These are phyloP conservation scores for Fusarium caatingaense DNA, from an alignment of 2,329 filamentous ascomycete species.

Conservation along the genomic window DNA sequence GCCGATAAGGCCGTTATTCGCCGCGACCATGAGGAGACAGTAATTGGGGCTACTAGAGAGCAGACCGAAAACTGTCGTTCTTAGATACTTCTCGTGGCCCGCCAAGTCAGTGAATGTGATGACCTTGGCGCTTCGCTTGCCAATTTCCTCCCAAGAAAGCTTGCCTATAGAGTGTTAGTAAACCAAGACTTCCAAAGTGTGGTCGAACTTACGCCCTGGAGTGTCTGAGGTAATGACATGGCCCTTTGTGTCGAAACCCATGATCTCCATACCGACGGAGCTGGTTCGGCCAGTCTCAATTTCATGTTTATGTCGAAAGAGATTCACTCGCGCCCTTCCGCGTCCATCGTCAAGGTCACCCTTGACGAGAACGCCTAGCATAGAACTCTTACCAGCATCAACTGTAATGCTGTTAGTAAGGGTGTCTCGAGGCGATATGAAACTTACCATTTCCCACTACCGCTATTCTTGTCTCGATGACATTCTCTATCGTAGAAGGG, in stretches of 20 bases:
- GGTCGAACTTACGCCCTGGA: conserved; percentile 75
- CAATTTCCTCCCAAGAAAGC: conserved; percentile 97
- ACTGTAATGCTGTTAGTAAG: conserved; percentile 62
- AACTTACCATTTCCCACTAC: conserved; percentile 88
- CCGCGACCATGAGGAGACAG: conserved; percentile 97
- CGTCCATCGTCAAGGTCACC: conserved; percentile 94
- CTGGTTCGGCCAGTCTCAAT: conserved; percentile 95
- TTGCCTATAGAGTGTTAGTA: conserved; percentile 56
- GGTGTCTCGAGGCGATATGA: not conserved
- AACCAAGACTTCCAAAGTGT: not conserved
- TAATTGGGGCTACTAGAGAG: conserved; percentile 96
- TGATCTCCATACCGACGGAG: conserved; percentile 98
- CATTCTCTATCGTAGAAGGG: conserved; percentile 80
- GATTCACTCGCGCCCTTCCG: conserved; percentile 91
- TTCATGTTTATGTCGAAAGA: conserved; percentile 98
- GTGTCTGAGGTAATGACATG: conserved; percentile 84
- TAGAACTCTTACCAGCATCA: conserved; percentile 95
- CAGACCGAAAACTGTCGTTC: conserved; percentile 96
- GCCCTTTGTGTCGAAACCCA: conserved; percentile 92
- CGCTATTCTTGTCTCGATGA: conserved; percentile 95
- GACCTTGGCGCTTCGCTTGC: conserved; percentile 92
- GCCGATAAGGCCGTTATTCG: conserved; percentile 95
- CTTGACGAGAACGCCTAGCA: conserved; percentile 95
- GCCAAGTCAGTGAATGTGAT: conserved; percentile 96
- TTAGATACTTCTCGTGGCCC: conserved; percentile 93